Conservation (phyloP, 306 rosid genomes). For the Sphenostylis stenocarpa region DNA sequence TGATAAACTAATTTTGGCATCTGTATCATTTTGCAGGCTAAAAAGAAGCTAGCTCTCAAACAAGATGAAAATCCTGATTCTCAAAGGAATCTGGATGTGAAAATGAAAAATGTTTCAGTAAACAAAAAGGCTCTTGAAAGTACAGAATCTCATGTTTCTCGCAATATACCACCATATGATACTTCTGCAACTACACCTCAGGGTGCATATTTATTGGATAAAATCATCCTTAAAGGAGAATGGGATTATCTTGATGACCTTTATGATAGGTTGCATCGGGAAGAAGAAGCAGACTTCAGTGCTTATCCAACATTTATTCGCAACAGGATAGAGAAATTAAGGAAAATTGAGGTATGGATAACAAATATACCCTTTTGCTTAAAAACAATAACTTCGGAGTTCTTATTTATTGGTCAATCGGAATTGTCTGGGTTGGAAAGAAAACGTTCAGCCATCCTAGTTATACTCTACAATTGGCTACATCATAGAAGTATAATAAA, state of each 20-base stretch:
- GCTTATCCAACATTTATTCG: constrained; percentile 64
- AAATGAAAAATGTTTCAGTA: constrained; percentile 52
- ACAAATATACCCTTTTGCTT: neutral
- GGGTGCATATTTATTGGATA: constrained; percentile 72
- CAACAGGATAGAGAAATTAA: constrained; percentile 45
- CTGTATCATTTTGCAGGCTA: constrained; percentile 47
- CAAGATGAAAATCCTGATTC: constrained; percentile 53
- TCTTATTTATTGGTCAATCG: neutral
- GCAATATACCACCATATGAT: constrained; percentile 74
- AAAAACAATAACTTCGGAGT: neutral
- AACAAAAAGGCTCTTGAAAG: constrained; percentile 62
- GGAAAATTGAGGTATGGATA: constrained; percentile 55
- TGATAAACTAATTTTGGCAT: constrained; percentile 5
- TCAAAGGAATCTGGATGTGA: constrained; percentile 53
- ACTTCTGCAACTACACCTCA: constrained; percentile 67
- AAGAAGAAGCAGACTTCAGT: constrained; percentile 40
- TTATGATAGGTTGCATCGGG: constrained; percentile 41
- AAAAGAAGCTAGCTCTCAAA: constrained; percentile 43
- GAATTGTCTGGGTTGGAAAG: neutral
- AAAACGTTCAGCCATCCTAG: neutral
- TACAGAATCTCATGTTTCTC: constrained; percentile 46
- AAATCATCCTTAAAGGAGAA: constrained; percentile 73
- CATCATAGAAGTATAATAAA: neutral
- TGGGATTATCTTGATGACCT: constrained; percentile 75
- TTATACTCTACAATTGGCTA: constrained; percentile 5